Evolutionary conservation across 1,139 yeast species (phyloP).

Genomic region (Scheffersomyces parashehatae): DNA sequence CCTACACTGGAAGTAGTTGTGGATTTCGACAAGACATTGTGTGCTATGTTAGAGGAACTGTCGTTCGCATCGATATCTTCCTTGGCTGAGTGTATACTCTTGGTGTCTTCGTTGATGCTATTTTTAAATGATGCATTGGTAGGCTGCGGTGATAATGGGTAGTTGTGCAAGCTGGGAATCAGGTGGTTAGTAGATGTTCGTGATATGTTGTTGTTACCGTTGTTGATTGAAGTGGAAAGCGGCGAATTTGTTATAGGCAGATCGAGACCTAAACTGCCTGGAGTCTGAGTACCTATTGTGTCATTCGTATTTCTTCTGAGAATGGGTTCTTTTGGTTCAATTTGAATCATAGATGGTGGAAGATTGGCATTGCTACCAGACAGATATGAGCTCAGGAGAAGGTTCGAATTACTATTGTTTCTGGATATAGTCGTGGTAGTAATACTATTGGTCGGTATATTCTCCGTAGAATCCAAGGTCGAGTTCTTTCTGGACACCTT

Average conservation of each 20-base stretch:
- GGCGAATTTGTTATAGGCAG: not conserved
- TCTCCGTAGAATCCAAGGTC: constrained; percentile 11
- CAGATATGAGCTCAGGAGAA: constrained; percentile 4
- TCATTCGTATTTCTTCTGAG: constrained; percentile 47
- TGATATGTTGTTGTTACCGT: constrained; percentile 13
- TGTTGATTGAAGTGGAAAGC: constrained; percentile 4
- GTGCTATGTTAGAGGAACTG: constrained; percentile 6
- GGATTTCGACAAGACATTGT: constrained; percentile 13
- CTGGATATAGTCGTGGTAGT: constrained; percentile 9
- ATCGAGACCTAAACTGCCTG: not conserved
- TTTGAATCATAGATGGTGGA: constrained; percentile 71
- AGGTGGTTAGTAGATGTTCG: constrained; percentile 43
- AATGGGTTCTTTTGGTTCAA: constrained; percentile 71
- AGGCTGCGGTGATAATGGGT: constrained; percentile 27
- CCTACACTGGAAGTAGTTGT: constrained; percentile 9
- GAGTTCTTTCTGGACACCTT: constrained; percentile 44
- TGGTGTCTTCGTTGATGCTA: constrained; percentile 6
- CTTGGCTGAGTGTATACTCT: constrained; percentile 1
- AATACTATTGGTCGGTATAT: constrained; percentile 10
- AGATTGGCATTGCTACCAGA: constrained; percentile 22
- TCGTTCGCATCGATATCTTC: constrained; percentile 1
- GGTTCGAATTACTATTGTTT: constrained; percentile 11
- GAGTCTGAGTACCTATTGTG: constrained; percentile 4
- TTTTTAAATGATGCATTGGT: constrained; percentile 12
- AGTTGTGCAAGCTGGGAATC: constrained; percentile 17